Base-by-base conservation (phyloP, 192 early-diverging fungal genomes). In the Umbelopsis ramanniana region DNA sequence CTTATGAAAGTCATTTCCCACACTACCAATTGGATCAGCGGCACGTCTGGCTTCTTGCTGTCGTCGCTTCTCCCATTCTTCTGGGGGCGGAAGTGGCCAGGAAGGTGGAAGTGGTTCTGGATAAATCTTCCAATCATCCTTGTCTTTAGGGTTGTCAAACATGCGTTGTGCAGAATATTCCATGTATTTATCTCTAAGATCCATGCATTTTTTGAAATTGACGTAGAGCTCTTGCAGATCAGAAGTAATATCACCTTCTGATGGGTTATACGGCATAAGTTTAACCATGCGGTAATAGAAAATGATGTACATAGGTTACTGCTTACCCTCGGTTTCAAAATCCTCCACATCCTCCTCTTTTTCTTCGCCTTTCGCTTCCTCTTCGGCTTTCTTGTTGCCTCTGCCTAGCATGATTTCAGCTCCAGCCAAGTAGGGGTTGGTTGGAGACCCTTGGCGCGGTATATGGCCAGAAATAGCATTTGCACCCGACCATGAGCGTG, bases 171-270 rank as follows among this genome's bases (percentile, higher is more conserved):
- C 71, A 21, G 85, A 89, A 19, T 81, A 63, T 52, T 74, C 70
- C 91, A 97, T 95, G 84, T 97, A 97, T 71, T 92, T 89, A 72
- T 87, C 85, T 26, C 95, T 88, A 52, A 95, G 76, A 26, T 83
- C 82, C 40, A 94, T 88, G 79, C 94, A 95, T 57, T 84, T 82
- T 48, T 89, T 82, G 50, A 95, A 82, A 15, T 76, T 70, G 14
- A 79, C 76, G 71, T 90, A 89, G 33, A 92, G 84, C 22, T 79
- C 77, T 35, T 77, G 69, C 14, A 92, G 73, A 71, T 93, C 90
- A 48, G 82, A 74, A 6, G 81, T 72, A 14, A 92, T 79, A n/a
- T 84, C 87, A 22, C 78, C 80, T 29, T 83, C 86, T 87, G n/a
- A 12, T 43, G 40, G 6, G n/a, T n/a, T 11, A 5, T 43, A 43